Evolutionary conservation across 345 rosid genomes (phyloP).

Genomic region (Eucalyptus coolabah): DNA sequence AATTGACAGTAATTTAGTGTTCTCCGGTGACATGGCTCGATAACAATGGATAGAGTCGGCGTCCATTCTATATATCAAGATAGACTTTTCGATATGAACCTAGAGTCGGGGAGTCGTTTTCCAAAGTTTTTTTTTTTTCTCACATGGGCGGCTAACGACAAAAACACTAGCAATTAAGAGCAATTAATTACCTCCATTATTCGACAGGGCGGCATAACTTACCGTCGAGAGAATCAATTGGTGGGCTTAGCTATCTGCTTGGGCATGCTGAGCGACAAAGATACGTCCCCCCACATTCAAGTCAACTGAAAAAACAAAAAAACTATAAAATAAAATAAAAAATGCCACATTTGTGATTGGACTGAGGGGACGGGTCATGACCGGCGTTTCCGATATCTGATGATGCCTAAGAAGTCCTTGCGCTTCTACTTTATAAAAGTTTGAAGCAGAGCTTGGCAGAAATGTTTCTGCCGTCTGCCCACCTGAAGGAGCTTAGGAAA

Average conservation of each 20-base stretch:
- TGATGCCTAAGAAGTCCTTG: too few relatives aligned
- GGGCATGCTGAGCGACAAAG: not conserved
- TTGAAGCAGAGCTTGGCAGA: too few relatives aligned
- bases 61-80: not conserved
- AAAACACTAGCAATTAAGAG: not conserved
- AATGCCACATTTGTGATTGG: too few relatives aligned
- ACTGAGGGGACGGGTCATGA: too few relatives aligned
- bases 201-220: not conserved
- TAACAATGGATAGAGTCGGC: not conserved
- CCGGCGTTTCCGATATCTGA: too few relatives aligned
- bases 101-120: not conserved
- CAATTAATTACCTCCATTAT: not conserved
- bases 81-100: not conserved
- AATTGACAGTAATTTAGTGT: not conserved
- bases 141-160: not conserved
- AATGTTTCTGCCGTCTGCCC: too few relatives aligned
- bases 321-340: too few relatives aligned
- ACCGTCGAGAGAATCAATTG: not conserved
- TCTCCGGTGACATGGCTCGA: not conserved
- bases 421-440: too few relatives aligned
- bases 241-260: not conserved
- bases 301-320: too few relatives aligned
- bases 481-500: too few relatives aligned
- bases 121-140: not conserved
- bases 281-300: too few relatives aligned